phyloP scores from a whole-genome alignment of 228 moss, liverwort and hornwort species.

The Sphagnum magellanicum region DNA sequence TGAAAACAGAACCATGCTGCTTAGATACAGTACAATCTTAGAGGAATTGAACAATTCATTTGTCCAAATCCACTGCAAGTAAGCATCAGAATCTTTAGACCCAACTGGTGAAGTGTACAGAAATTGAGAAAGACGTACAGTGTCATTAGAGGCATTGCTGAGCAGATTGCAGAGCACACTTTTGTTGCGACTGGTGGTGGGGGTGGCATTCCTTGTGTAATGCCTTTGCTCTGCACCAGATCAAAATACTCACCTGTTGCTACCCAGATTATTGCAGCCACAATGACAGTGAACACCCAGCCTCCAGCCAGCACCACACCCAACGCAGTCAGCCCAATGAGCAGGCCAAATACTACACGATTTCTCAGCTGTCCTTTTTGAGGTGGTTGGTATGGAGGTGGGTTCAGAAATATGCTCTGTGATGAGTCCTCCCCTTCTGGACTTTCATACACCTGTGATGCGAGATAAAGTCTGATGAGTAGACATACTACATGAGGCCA shows the following conservation, averaged over 20 bases:
- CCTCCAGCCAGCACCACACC: conserved; percentile 81
- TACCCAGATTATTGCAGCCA: conserved; percentile 64
- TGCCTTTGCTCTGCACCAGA: conserved; percentile 76
- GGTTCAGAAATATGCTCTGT: conserved; percentile 10
- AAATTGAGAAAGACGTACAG: conserved; percentile 42
- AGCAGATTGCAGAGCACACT: conserved; percentile 83
- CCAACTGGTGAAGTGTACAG: neutral
- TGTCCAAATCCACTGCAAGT: neutral
- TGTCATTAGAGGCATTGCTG: conserved; percentile 93
- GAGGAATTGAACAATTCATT: neutral
- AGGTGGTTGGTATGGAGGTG: conserved; percentile 15
- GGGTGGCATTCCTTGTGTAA: conserved; percentile 80
- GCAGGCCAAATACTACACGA: conserved; percentile 67
- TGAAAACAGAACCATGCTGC: neutral
- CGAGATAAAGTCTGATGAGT: neutral
- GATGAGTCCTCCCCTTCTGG: conserved; percentile 4
- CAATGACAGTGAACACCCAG: conserved; percentile 77
- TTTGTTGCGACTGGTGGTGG: conserved; percentile 74
- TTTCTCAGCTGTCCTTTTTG: conserved; percentile 63
- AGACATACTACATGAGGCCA: neutral
- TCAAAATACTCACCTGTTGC: conserved; percentile 87
- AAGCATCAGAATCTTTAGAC: neutral
- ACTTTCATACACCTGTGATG: conserved; percentile 27
- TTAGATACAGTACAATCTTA: neutral
- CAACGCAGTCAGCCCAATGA: conserved; percentile 52